A percentile compares a stretch with the other conserved stretches of the same genome.
Conservation (phyloP, 2,329 filamentous ascomycete genomes). For the Ophiostoma piceae region DNA sequence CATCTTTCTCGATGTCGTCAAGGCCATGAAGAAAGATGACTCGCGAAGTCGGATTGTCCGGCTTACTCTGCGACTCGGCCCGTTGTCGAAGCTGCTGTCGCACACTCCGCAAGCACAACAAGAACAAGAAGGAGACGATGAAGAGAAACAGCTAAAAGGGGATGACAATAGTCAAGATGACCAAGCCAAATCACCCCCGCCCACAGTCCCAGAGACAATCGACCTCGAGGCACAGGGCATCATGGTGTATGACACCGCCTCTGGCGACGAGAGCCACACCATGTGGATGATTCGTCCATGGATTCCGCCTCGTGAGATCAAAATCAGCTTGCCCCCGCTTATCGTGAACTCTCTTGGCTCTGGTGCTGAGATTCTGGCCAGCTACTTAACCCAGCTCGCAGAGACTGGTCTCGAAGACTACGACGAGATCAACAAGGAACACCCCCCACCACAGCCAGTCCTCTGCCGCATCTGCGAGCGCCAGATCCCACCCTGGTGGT, state of each 20-base stretch:
- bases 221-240: conserved; percentile 95
- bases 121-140: not conserved
- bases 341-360: conserved; percentile 92
- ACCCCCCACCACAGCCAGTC: conserved; percentile 76
- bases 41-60: conserved; percentile 86
- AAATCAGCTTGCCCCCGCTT: conserved; percentile 84
- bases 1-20: conserved; percentile 76
- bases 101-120: conserved; percentile 24
- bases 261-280: conserved; percentile 84
- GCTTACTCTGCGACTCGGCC: conserved; percentile 67
- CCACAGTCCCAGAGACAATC: conserved; percentile 37
- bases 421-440: conserved; percentile 65
- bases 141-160: not conserved
- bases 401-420: conserved; percentile 75
- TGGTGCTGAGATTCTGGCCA: conserved; percentile 88
- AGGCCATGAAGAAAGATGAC: conserved; percentile 87
- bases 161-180: not conserved
- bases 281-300: conserved; percentile 99
- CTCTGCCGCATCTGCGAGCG: conserved; percentile 96
- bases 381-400: conserved; percentile 83
- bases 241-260: conserved; percentile 89
- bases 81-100: conserved; percentile 59
- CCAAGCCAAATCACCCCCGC: not conserved
- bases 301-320: conserved; percentile 81
- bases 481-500: conserved; percentile 98